These are phyloP conservation scores for Cadophora sp. DNA, from an alignment of 2,329 filamentous ascomycete genomes.

Conservation along the genomic window DNA sequence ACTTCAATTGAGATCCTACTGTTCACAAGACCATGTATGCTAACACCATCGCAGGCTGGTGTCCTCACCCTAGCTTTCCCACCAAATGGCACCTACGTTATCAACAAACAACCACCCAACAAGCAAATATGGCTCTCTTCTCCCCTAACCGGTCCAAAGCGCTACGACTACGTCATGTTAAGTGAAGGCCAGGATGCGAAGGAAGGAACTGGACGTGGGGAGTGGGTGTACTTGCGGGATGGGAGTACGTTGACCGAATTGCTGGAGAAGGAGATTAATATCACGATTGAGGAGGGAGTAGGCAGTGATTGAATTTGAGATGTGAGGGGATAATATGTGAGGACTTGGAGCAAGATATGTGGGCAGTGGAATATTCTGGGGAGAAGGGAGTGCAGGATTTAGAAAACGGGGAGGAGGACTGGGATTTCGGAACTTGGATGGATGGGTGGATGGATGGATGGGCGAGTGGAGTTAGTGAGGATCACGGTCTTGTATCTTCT, in stretches of 20 bases:
- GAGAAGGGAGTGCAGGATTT: not conserved
- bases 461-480: not conserved
- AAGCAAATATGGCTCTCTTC: constrained; percentile 97
- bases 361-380: not conserved
- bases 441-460: not conserved
- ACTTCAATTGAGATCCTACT: too few species aligned
- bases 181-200: constrained; percentile 80
- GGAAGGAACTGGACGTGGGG: constrained; percentile 73
- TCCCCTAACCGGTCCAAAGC: constrained; percentile 88
- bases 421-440: not conserved
- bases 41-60: constrained; percentile 66
- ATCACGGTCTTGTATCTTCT: not conserved
- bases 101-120: constrained; percentile 99
- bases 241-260: constrained; percentile 77
- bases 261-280: constrained; percentile 76
- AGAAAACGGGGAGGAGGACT: not conserved
- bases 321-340: constrained; percentile 14
- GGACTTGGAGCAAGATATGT: not conserved
- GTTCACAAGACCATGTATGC: not conserved
- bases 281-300: constrained; percentile 53
- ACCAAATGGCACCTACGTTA: constrained; percentile 80
- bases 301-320: not conserved
- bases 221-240: constrained; percentile 90
- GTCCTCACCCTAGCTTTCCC: constrained; percentile 80
- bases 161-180: constrained; percentile 85